A percentile compares a stretch with the other conserved stretches of the same genome.
Evolutionary conservation across 768 basidiomycete species (phyloP).

Genomic region (Russula griseocarnosa): DNA sequence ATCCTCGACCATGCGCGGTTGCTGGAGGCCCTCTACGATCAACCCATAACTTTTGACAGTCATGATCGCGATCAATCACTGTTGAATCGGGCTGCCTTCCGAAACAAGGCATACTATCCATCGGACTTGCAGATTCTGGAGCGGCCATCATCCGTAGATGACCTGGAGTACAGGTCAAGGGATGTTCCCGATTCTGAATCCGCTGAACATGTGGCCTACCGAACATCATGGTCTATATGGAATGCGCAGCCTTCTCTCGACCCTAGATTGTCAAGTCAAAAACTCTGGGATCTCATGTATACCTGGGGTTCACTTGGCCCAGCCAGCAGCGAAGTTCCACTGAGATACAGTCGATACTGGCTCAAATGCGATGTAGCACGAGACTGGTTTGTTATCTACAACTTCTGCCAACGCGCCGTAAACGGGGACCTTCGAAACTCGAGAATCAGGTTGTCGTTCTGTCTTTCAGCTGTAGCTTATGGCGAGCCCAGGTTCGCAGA

Average conservation of each 20-base stretch:
- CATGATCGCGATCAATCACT: background rate
- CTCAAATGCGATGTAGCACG: slow-evolving; percentile 8
- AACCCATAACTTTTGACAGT: background rate
- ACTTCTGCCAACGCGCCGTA: slow-evolving; percentile 1
- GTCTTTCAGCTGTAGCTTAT: slow-evolving; percentile 6
- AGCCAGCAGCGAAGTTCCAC: background rate
- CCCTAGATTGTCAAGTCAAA: background rate
- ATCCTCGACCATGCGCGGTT: slow-evolving; percentile 12
- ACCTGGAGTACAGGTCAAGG: slow-evolving; percentile 9
- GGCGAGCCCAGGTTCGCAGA: background rate
- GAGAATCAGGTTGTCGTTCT: slow-evolving; percentile 5
- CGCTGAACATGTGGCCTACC: background rate
- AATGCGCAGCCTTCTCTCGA: background rate
- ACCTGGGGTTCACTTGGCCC: slow-evolving; percentile 6
- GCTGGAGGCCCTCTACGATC: slow-evolving; percentile 8
- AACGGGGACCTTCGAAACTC: background rate
- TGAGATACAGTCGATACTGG: slow-evolving; percentile 16
- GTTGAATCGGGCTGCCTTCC: slow-evolving; percentile 4
- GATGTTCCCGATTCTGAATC: background rate
- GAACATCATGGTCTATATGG: slow-evolving; percentile 11
- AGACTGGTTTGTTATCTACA: slow-evolving; percentile 18
- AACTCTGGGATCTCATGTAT: background rate
- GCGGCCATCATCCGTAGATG: background rate
- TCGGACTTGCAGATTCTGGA: background rate
- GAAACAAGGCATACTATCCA: slow-evolving; percentile 11